Evolutionary conservation across 2,329 filamentous ascomycete genomes (phyloP), one percentile per base, ranked within the genome.

Genomic region (Mycosphaerella sp.): DNA sequence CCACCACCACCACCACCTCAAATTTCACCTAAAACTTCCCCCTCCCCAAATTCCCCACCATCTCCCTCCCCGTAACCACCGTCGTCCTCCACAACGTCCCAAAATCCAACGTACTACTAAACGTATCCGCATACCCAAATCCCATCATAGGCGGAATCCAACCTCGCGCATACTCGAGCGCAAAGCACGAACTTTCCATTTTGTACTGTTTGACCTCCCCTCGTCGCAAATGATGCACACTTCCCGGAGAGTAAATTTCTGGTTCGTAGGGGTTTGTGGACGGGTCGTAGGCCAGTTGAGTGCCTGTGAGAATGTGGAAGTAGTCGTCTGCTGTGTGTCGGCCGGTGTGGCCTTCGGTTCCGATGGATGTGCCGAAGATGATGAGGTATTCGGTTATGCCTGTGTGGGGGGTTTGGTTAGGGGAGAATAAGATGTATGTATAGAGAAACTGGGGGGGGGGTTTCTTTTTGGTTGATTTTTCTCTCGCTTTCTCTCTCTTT

Each of bases 71-170:
- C 1, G 89, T 95, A 56, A 92, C 78, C 60, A 74, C 77, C 34
- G 81, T 81, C n/a, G 87, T 95, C 65, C 80, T 80, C 86, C 86
- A 93, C 66, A 95, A 72, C 1, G 89, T 95, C n/a, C 81, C 82
- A 68, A 95, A 80, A 72, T 95, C 90, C 61, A 95, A 76, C 4
- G 89, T 95, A 72, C 85, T 90, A 51, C 78, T 82, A 55, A 95
- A 78, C 45, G 81, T 83, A 72, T 95, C 90, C 59, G 89, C 87
- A 70, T 86, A 92, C 56, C 90, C 90, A 71, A 95, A 95, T 71
- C 87, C 86, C 48, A 95, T 76, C 90, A 95, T 95, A 54, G 87
- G 87, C 45, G 90, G 90, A 72, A 95, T 95, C 88, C 89, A 95
- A 59, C 90, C 89, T 62, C 85, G 78, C 45, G 87, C 87, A 72